Percentiles rank a stretch among this genome's conserved stretches.
Conservation (phyloP, 2,329 filamentous ascomycete genomes). For the Zymoseptoria tritici region DNA sequence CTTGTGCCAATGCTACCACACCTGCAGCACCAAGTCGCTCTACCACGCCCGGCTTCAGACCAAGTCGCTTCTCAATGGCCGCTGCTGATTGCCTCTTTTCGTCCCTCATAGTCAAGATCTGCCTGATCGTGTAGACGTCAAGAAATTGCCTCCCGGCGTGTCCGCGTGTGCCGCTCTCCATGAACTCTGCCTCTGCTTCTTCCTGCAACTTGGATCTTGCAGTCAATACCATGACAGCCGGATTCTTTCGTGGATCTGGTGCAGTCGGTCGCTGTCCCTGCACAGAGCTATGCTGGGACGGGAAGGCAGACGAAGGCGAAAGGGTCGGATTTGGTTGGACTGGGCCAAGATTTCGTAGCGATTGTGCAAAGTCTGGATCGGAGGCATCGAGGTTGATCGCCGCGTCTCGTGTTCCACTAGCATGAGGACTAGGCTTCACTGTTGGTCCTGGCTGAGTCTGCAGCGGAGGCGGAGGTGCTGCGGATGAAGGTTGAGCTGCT, state of each 20-base stretch:
- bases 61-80: constrained; percentile 29
- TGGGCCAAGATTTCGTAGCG: constrained; percentile 60
- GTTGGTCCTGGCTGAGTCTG: constrained; percentile 33
- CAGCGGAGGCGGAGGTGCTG: constrained; percentile 21
- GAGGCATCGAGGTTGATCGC: constrained; percentile 54
- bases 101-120: constrained; percentile 28
- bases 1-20: constrained; percentile 25
- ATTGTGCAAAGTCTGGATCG: constrained; percentile 65
- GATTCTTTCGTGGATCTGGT: constrained; percentile 41
- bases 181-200: constrained; percentile 48
- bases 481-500: constrained; percentile 6
- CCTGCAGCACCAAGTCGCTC: constrained; percentile 25
- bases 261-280: constrained; percentile 25
- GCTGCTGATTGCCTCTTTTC: constrained; percentile 18
- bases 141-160: constrained; percentile 38
- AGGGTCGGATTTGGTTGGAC: constrained; percentile 52
- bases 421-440: constrained; percentile 34
- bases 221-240: constrained; percentile 47
- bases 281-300: constrained; percentile 26
- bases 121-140: constrained; percentile 37
- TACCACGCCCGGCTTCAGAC: constrained; percentile 30
- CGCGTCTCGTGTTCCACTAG: constrained; percentile 33
- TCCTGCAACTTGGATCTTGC: constrained; percentile 45
- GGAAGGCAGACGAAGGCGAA: constrained; percentile 48
- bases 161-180: constrained; percentile 35